phyloP scores from a whole-genome alignment of 2,329 filamentous ascomycete genomes.

The Thyridium curvatum region DNA sequence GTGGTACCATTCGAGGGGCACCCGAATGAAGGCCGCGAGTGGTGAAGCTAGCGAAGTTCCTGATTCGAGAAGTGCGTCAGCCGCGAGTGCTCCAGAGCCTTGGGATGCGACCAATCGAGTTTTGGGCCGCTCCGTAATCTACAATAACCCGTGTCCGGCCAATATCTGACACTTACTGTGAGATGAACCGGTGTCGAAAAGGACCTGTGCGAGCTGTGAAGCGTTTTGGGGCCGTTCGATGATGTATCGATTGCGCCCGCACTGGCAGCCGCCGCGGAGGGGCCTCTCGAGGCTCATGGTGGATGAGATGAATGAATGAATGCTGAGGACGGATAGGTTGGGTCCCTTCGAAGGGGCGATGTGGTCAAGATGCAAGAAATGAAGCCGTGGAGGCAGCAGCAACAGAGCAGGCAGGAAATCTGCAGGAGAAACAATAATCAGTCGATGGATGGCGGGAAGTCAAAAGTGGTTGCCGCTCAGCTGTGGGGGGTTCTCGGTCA shows the following conservation, averaged over 20 bases:
- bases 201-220: constrained; percentile 54
- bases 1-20: constrained; percentile 76
- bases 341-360: too few species aligned
- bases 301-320: constrained; percentile 11
- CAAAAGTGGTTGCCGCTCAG: too few species aligned
- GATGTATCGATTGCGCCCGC: constrained; percentile 78
- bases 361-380: too few species aligned
- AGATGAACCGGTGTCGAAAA: constrained; percentile 65
- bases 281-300: constrained; percentile 43
- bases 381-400: too few species aligned
- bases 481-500: too few species aligned
- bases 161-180: constrained; percentile 61
- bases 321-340: neutral
- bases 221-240: constrained; percentile 60
- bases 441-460: too few species aligned
- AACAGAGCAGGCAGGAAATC: too few species aligned
- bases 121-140: too few species aligned
- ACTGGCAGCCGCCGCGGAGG: constrained; percentile 74
- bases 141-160: too few species aligned
- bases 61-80: constrained; percentile 13
- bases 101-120: too few species aligned
- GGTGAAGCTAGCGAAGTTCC: constrained; percentile 65
- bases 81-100: too few species aligned
- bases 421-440: neutral
- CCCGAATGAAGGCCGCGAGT: constrained; percentile 73